Base-by-base conservation (phyloP, 192 early-diverging fungal genomes). In the Umbelopsis isabellina region DNA sequence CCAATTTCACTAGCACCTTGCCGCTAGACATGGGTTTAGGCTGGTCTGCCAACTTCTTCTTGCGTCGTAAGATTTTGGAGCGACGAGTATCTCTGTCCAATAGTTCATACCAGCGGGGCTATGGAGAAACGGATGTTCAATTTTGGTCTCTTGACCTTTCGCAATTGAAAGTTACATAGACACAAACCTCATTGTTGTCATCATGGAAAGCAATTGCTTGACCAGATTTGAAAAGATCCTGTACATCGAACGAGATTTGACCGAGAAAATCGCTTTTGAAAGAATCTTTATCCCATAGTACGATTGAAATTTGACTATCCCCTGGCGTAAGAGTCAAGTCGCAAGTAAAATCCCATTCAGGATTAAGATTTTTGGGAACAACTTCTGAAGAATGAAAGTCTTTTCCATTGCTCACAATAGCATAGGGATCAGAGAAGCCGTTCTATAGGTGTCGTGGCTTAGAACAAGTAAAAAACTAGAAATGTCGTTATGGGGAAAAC, bases 221-320 rank as follows among this genome's bases (percentile, higher is more conserved):
- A 22, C 76, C 80, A 66, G 77, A 72, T 30, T 51, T 66, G 70
- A 85, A 77, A 21, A 89, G 41, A 25, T 89, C 84, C n/a, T 79
- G 66, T 45, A 92, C 74, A 1, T 87, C 73, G 9, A 92, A 76
- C 23, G 69, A 46, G 11, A 86, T 46, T 47, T 83, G 76, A 0
- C 91, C 91, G 76, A 92, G 77, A 75, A 87, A 92, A 69, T 89
- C 88, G 13, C 55, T 61, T 20, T 83, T 84, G 21, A 90, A 80
- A 50, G 82, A 70, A 69, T 92, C 88, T 69, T 89, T 89, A 69
- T 92, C 88, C 88, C 87, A 90, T 27, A 88, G 81, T 35, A 80
- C 76, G 3, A 91, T 45, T 1, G 68, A 71, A 68, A 84, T 71
- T 46, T 69, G 30, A 23, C 65, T 49, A 27, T 76, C 69, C 21